phyloP scores from a whole-genome alignment of 768 basidiomycete genomes.

The Mycena metata region DNA sequence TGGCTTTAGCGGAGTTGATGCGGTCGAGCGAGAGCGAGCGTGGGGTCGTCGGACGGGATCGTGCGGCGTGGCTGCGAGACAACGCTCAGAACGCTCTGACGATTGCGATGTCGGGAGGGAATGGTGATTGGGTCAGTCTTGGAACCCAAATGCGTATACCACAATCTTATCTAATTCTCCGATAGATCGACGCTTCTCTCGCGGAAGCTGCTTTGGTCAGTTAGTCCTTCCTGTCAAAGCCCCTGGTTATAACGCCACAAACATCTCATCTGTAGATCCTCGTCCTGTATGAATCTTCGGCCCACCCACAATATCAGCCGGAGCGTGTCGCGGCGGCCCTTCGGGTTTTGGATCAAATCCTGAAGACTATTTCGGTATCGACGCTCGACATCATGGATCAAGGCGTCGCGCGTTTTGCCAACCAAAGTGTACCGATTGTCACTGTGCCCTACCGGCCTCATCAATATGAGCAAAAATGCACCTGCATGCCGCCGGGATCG shows the following conservation, averaged over 20 bases:
- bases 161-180: constrained; percentile 17
- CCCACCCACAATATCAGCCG: constrained; percentile 74
- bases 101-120: constrained; percentile 45
- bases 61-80: constrained; percentile 70
- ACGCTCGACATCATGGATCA: constrained; percentile 69
- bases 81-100: constrained; percentile 66
- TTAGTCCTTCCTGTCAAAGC: not conserved
- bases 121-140: constrained; percentile 20
- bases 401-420: constrained; percentile 65
- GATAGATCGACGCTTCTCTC: constrained; percentile 70
- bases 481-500: constrained; percentile 59
- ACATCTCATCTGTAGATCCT: constrained; percentile 64
- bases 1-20: constrained; percentile 81
- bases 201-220: constrained; percentile 82
- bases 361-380: constrained; percentile 68
- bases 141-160: no score
- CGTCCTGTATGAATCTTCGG: constrained; percentile 82
- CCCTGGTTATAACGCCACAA: constrained; percentile 8
- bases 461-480: constrained; percentile 54
- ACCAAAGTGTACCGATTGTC: constrained; percentile 64
- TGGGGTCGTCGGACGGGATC: constrained; percentile 64
- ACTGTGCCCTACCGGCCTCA: constrained; percentile 47
- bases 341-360: constrained; percentile 72
- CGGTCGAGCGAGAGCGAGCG: constrained; percentile 77
- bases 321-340: constrained; percentile 68